Base-by-base conservation (phyloP, 2,329 filamentous ascomycete genomes). In the Trichoderma sp. region DNA sequence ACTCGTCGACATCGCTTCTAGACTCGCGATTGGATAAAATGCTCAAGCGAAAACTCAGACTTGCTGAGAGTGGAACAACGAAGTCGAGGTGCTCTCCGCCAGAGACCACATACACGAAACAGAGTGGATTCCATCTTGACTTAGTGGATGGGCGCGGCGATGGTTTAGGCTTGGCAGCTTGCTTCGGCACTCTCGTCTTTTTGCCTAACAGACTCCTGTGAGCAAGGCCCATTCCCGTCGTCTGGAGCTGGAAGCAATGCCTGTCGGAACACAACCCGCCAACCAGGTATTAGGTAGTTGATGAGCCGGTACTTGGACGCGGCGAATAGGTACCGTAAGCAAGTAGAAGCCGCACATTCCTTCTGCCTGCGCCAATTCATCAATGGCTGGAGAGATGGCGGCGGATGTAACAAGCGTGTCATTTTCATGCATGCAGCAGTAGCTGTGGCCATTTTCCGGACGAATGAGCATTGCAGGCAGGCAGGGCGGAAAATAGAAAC, bases 71-170 rank as follows among this genome's bases (percentile, higher is more conserved):
- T 50, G 59, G 68, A 60, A 64, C 27, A 27, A 50, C 63, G 59
- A 62, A 62, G 67, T 63, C 21, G 35, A 27, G 29, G 67, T 62
- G 27, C 65, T 60, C 56, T 71, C 56, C 69, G 69, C 69, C 69
- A 21, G 38, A 72, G 69, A 64, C 69, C 59, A 72, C 69, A 63
- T 63, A 72, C 69, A 72, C 69, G 69, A 72, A 72, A 72, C 69
- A 72, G 38, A 63, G 69, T 72, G 69, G 69, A 64, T 72, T 63
- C 69, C 59, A 63, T 72, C 69, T 72, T 35, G 18, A 64, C 11
- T 63, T 72, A 53, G 69, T 72, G 59, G 67, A 63, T 64, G 38
- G 59, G 38, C 59, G 21, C 67, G 33, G 24, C 67, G 67, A 72
- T 64, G 69, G 59, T 14, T 72, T 72, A 6, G 38, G 38, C 56